phyloP scores from a whole-genome alignment of 1,139 yeast genomes.

The Taphrina deformans region DNA sequence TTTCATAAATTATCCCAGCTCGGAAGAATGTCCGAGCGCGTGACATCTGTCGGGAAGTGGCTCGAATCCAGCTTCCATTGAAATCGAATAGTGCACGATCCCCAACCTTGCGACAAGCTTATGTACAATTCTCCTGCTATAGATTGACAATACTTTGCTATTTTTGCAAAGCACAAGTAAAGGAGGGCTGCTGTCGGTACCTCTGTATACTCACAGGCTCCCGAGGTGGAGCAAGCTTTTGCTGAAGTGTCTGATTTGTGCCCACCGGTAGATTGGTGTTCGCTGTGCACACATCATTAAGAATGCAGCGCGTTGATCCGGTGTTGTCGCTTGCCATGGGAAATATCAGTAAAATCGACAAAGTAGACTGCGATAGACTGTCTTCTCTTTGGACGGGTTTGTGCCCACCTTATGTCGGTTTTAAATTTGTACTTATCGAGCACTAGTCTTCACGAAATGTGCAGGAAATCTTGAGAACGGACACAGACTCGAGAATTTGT shows the following conservation, averaged over 20 bases:
- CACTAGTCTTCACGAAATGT: constrained; percentile 54
- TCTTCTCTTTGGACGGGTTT: constrained; percentile 40
- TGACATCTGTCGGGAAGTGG: constrained; percentile 4
- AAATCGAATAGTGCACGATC: neutral
- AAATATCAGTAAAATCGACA: constrained; percentile 38
- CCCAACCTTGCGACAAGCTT: too few relatives aligned
- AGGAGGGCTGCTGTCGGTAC: too few relatives aligned
- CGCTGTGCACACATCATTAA: too few relatives aligned
- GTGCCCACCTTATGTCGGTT: too few relatives aligned
- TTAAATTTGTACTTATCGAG: neutral
- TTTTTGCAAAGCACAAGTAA: too few relatives aligned
- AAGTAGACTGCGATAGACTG: constrained; percentile 40
- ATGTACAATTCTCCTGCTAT: too few relatives aligned
- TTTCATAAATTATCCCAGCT: neutral
- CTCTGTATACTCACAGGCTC: too few relatives aligned
- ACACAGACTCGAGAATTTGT: constrained; percentile 57
- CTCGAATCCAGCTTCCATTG: neutral
- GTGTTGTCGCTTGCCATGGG: constrained; percentile 40
- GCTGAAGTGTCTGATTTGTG: too few relatives aligned
- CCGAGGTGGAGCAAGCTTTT: too few relatives aligned
- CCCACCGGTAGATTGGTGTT: too few relatives aligned
- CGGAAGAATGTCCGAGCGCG: constrained; percentile 6
- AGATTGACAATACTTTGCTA: too few relatives aligned
- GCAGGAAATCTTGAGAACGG: constrained; percentile 57
- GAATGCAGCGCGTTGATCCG: constrained; percentile 36